Evolutionary conservation across 192 early-diverging fungal species (phyloP), one percentile per base, ranked within the genome.

Genomic region (Umbelopsis isabellina): DNA sequence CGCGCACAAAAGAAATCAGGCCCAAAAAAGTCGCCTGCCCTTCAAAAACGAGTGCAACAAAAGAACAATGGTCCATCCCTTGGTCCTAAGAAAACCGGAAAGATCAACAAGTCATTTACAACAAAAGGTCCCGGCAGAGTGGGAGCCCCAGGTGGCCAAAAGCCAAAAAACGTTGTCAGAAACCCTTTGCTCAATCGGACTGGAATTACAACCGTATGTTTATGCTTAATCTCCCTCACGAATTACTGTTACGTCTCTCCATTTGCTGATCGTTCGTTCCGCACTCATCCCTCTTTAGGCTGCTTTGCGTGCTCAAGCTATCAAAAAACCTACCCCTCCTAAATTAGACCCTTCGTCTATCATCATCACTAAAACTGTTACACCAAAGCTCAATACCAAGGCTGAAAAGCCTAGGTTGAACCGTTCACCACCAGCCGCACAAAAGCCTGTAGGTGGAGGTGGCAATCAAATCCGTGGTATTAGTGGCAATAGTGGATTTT

Each of bases 301-400:
- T 13, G 55, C 55, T 5, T 18, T 61, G 16, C 55, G 55, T 61
- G 33, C 5, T 61, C 27, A 21, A 16, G 30, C 55, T 35, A 35
- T 16, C 3, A 15, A 1, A 12, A 25, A 7, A 4, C 0, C 1
- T 20, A 23, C 6, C 2, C 51, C 8, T 1, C 51, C 55, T 33
- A 58, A 58, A 8, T 61, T 70, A 33, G 69, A 70, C 45, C 69
- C 69, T 18, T 51, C 69, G 25, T 70, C 69, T 16, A 70, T 70
- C 45, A 51, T 70, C 23, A 70, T 70, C 23, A 70, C 69, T 15
- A 70, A 70, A 44, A 1, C 35, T 61, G 53, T 45, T n/a, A 50
- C 46, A 20, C 49, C 50, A 51, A 61, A 61, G 27, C 25, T 23
- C 50, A 20, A 58, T 15, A 11, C 33, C 13, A 25, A 11, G 7